Evolutionary conservation across 805 yeast species (phyloP), one percentile per base, ranked within the genome.

Genomic region (Naumovozyma castellii): DNA sequence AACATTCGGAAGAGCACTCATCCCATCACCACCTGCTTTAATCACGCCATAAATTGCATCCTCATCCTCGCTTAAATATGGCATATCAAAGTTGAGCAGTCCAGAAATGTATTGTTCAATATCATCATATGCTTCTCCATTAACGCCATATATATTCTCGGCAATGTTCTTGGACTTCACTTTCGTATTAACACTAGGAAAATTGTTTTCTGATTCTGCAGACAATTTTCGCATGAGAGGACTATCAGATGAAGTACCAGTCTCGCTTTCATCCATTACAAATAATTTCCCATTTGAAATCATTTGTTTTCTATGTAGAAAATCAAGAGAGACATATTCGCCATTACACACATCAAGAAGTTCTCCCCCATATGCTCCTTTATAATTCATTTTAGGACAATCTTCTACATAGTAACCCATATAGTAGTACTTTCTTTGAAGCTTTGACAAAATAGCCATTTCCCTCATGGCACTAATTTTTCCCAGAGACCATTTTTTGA

Each of bases 341-440:
- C 67, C 65, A 37, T 67, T 71, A 41, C 69, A 62, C 13, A 76
- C 59, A 51, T 83, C 87, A 35, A 81, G 56, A 3, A 83, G 51
- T 47, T 81, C 82, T 3, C 88, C 92, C 1, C 90, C 90, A 59
- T 81, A 86, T 44, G 76, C 73, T 19, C 71, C 76, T 60, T 87
- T 87, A 54, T 88, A 88, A 35, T 65, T 68, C 95, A 87, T 86
- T 59, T 87, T 87, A 1, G 65, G 68, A 56, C 95, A 84, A 47
- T 81, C 87, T 3, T 78, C 78, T 34, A 85, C 76, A 53, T 78
- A 87, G 48, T 76, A 84, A 0, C 97, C 97, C 61, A 87, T 54
- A 50, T 84, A 84, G 54, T 86, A 84, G 3, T 72, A 68, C 35
- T 65, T 66, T 18, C 51, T 49, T 35, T 56, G 44, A 5, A 61